These are phyloP conservation scores for Diaporthe batatas DNA, from an alignment of 2,329 filamentous ascomycete species.

Conservation along the genomic window DNA sequence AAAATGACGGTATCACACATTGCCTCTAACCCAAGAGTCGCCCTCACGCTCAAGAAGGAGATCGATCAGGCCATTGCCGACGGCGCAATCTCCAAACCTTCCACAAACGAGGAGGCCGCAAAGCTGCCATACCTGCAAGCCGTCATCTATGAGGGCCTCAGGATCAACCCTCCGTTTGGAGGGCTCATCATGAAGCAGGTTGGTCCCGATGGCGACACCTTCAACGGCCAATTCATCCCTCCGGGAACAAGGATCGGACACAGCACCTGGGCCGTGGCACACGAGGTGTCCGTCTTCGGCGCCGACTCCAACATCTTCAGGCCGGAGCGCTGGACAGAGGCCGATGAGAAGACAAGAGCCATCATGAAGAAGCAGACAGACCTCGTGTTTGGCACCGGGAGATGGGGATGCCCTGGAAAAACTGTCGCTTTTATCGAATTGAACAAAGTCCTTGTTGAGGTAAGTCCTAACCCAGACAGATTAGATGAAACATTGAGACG, in stretches of 20 bases:
- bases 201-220: conserved; percentile 40
- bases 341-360: conserved; percentile 34
- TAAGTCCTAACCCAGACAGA: background rate
- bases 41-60: conserved; percentile 35
- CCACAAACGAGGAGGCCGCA: conserved; percentile 37
- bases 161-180: conserved; percentile 42
- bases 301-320: conserved; percentile 39
- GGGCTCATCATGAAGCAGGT: conserved; percentile 42
- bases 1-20: conserved; percentile 42
- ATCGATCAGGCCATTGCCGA: conserved; percentile 38
- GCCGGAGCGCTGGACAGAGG: conserved; percentile 43
- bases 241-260: conserved; percentile 42
- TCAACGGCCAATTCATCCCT: conserved; percentile 42
- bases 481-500: background rate
- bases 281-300: conserved; percentile 42
- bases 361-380: conserved; percentile 34
- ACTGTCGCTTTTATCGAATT: conserved; percentile 32
- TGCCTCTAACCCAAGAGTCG: conserved; percentile 37
- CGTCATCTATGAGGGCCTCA: conserved; percentile 45
- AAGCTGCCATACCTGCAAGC: conserved; percentile 45
- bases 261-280: conserved; percentile 42
- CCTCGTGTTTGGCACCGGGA: conserved; percentile 33
- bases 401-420: conserved; percentile 36
- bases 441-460: conserved; percentile 36
- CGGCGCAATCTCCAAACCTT: conserved; percentile 28